These are phyloP conservation scores for Colletotrichum endophyticum DNA, from an alignment of 2,329 filamentous ascomycete species.

Conservation along the genomic window DNA sequence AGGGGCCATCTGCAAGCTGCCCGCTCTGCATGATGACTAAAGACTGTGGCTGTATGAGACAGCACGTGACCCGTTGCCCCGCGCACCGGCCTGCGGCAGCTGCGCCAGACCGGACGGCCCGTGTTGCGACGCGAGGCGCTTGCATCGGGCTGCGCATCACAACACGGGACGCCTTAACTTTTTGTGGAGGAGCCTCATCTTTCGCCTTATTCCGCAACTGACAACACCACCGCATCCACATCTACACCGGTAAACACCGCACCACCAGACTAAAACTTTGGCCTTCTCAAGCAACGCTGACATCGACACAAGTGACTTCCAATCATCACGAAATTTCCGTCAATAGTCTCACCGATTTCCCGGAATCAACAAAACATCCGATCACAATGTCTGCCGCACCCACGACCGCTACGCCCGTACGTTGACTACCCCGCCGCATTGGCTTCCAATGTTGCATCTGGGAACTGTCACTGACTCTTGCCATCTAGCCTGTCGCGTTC, in stretches of 20 bases:
- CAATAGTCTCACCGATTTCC: background rate
- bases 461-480: background rate
- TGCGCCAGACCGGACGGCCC: background rate
- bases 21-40: background rate
- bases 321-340: background rate
- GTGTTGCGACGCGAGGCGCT: constrained; percentile 8
- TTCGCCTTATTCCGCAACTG: background rate
- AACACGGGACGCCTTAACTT: constrained; percentile 3
- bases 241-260: background rate
- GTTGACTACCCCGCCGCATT: background rate
- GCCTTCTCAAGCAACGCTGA: background rate
- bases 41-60: background rate
- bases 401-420: constrained; percentile 4
- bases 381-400: constrained; percentile 7
- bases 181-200: constrained; percentile 7
- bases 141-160: constrained; percentile 8
- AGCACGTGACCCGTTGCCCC: constrained; percentile 20
- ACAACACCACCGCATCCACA: constrained; percentile 6
- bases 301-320: background rate
- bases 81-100: constrained; percentile 10
- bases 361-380: background rate
- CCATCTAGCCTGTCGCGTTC: constrained; percentile 71
- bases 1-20: background rate
- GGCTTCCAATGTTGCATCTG: background rate
- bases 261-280: background rate